Evolutionary conservation across 1,284 basidiomycete species (phyloP).

Genomic region (Ganoderma lingzhi): DNA sequence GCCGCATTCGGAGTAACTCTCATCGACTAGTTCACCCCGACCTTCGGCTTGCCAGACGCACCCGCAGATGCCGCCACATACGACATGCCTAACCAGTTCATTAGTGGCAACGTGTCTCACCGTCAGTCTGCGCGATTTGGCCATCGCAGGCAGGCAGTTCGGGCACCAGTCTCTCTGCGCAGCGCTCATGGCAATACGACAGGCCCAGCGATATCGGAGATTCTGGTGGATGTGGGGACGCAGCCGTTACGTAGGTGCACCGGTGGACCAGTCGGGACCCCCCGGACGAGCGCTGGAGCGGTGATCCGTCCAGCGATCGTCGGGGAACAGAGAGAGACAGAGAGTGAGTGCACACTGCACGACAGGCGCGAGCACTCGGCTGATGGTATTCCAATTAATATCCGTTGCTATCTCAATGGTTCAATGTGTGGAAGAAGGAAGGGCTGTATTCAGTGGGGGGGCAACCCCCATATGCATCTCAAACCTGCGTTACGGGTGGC

Average conservation of each 20-base stretch:
- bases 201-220: not conserved
- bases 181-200: not conserved
- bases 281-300: not conserved
- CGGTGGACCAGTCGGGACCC: not conserved
- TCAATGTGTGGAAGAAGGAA: not conserved
- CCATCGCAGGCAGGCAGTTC: not conserved
- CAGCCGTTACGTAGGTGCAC: not conserved
- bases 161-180: not conserved
- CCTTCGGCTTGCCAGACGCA: slow-evolving; percentile 16
- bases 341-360: slow-evolving; percentile 1
- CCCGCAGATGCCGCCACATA: slow-evolving; percentile 8
- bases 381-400: not conserved
- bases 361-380: not conserved
- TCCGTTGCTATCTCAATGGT: not conserved
- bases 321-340: not conserved
- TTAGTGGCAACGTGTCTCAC: not conserved
- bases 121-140: not conserved
- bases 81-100: not conserved
- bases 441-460: not conserved
- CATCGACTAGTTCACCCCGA: not conserved
- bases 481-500: slow-evolving; percentile 1
- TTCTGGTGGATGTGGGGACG: not conserved
- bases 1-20: not conserved
- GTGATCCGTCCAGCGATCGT: slow-evolving; percentile 8
- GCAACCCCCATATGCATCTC: not conserved